These are phyloP conservation scores for carrot (Daucus carota) DNA, from an alignment of 129 eudicot species.

Conservation along the genomic window DH1_v3.0 NC_030387.2:12604001-12604500, in stretches of 20 bases:
- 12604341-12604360: not conserved
- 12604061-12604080: slow-evolving; percentile 59
- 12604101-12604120: slow-evolving; percentile 39
- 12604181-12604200: not conserved
- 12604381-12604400: not conserved
- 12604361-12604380: not conserved
- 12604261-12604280: not conserved
- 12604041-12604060: slow-evolving; percentile 67
- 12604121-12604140: not conserved
- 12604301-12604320: not conserved
- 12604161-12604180: not conserved
- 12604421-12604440: not conserved
- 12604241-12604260: not conserved
- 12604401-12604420: no score
- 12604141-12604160: not conserved
- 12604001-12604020: slow-evolving; percentile 31
- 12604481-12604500: not conserved
- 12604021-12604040: slow-evolving; percentile 72
- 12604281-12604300: not conserved
- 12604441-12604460: not conserved
- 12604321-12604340: slow-evolving; percentile 1
- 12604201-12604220: not conserved
- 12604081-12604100: slow-evolving; percentile 72
- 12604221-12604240: not conserved
- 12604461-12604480: not conserved